Evolutionary conservation across 805 yeast genomes (phyloP).

Genomic region (Groenewaldozyma salmanticensis): DNA sequence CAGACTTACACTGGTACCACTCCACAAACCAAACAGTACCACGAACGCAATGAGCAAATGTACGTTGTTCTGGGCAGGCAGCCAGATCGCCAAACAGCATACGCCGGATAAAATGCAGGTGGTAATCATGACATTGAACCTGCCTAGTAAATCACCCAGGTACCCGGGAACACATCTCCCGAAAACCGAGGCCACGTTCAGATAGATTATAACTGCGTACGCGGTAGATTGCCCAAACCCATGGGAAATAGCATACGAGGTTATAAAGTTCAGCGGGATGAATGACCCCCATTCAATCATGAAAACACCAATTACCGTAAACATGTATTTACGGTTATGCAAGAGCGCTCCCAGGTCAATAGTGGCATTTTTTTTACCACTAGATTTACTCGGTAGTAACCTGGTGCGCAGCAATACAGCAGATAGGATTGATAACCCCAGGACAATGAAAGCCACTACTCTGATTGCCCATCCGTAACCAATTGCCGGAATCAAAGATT

Average conservation of each 20-base stretch:
- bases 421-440: slow-evolving; percentile 23
- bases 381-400: slow-evolving; percentile 7
- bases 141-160: slow-evolving; percentile 45
- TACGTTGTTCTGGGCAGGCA: slow-evolving; percentile 42
- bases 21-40: slow-evolving; percentile 45
- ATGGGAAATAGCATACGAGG: slow-evolving; percentile 40
- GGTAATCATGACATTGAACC: slow-evolving; percentile 45
- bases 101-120: slow-evolving; percentile 39
- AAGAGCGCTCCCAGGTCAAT: slow-evolving; percentile 24
- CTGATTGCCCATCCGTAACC: slow-evolving; percentile 58
- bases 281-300: slow-evolving; percentile 43
- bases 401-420: slow-evolving; percentile 33
- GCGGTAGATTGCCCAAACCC: slow-evolving; percentile 14
- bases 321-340: slow-evolving; percentile 20
- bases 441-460: slow-evolving; percentile 31
- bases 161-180: slow-evolving; percentile 51
- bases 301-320: slow-evolving; percentile 24
- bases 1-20: slow-evolving; percentile 53
- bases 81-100: slow-evolving; percentile 49
- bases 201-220: slow-evolving; percentile 37
- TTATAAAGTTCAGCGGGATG: slow-evolving; percentile 43
- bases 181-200: slow-evolving; percentile 39
- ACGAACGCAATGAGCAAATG: slow-evolving; percentile 43
- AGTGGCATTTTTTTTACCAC: slow-evolving; percentile 13
- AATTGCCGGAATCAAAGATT: slow-evolving; percentile 33